These are phyloP conservation scores for Zelopaecilomyces penicillatus DNA, from an alignment of 2,329 filamentous ascomycete genomes.

Conservation along the genomic window DNA sequence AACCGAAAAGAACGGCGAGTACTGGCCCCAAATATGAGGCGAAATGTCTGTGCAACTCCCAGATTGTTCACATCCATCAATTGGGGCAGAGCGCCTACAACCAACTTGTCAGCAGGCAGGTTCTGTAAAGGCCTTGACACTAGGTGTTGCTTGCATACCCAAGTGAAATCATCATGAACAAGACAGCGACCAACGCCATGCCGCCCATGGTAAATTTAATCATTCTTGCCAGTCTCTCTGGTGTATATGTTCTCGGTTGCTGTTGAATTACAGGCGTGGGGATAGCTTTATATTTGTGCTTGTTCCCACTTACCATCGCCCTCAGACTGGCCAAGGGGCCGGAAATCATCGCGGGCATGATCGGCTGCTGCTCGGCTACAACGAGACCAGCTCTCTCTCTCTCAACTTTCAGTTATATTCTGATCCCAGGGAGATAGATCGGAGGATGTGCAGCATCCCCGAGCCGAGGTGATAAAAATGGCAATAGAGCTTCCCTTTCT, in stretches of 20 bases:
- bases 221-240: slow-evolving; percentile 6
- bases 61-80: slow-evolving; percentile 16
- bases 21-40: slow-evolving; percentile 74
- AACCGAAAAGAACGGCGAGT: slow-evolving; percentile 75
- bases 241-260: not conserved
- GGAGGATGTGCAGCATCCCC: too few relatives aligned
- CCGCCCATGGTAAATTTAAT: slow-evolving; percentile 11
- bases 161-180: slow-evolving; percentile 10
- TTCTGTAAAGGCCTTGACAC: not conserved
- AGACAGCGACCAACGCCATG: slow-evolving; percentile 11
- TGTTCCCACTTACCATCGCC: slow-evolving; percentile 1
- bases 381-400: too few relatives aligned
- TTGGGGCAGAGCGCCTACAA: not conserved
- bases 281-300: slow-evolving; percentile 22
- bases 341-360: too few relatives aligned
- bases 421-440: too few relatives aligned
- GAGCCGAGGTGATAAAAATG: too few relatives aligned
- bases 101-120: not conserved
- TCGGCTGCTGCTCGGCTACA: too few relatives aligned
- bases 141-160: slow-evolving; percentile 8
- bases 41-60: slow-evolving; percentile 47
- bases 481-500: too few relatives aligned
- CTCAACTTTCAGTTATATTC: too few relatives aligned
- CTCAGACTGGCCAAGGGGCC: too few relatives aligned
- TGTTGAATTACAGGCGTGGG: slow-evolving; percentile 10